Base-by-base conservation (phyloP, 2,329 filamentous ascomycete species). In the Aspergillus spinulosporus region DNA sequence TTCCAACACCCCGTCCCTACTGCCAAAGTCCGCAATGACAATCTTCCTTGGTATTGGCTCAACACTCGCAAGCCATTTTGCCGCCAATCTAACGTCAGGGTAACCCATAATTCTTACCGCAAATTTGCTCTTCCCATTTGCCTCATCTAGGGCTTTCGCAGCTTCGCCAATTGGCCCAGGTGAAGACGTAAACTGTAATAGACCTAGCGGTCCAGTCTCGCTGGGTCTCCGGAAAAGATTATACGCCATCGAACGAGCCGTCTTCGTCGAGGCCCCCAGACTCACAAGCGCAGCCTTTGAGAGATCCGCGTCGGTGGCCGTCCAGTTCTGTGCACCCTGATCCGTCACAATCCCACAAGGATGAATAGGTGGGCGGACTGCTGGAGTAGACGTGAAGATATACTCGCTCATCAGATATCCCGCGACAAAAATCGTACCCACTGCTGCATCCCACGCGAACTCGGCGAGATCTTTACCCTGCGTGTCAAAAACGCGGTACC, bases 391-490 rank as follows among this genome's bases (percentile, higher is more conserved):
- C 2, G 71, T 57, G 60, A 75, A 76, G 51, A 67, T 66, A 62
- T 69, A 71, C 12, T 64, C 43, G 26, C 63, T 66, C 15, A 77
- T 58, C 5, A 74, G 53, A 59, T 71, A 71, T 0, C 69, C 71
- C 0, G 70, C 62, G 2, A 45, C 32, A 48, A 62, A 68, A 28
- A 63, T 66, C 6, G 62, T 54, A 4, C 29, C 12, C 54, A 70
- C 66, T 59, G 69, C 62, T 36, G 64, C 54, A 32, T 64, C 52
- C 37, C 66, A 58, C 31, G 63, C 63, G 32, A 69, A 64, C 46
- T 63, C 61, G 1, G 66, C 63, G 29, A 69, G 50, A 4, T 57
- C 62, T 4, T 67, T 59, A 4, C 53, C 39, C 1, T 47, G 4
- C 3, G 12, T 21, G 7, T 55, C 39, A 3, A 31, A 56, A 29